A percentile compares a stretch with the other conserved stretches of the same genome.
phyloP scores from a whole-genome alignment of 192 early-diverging fungal species.

The Phycomyces nitens region DNA sequence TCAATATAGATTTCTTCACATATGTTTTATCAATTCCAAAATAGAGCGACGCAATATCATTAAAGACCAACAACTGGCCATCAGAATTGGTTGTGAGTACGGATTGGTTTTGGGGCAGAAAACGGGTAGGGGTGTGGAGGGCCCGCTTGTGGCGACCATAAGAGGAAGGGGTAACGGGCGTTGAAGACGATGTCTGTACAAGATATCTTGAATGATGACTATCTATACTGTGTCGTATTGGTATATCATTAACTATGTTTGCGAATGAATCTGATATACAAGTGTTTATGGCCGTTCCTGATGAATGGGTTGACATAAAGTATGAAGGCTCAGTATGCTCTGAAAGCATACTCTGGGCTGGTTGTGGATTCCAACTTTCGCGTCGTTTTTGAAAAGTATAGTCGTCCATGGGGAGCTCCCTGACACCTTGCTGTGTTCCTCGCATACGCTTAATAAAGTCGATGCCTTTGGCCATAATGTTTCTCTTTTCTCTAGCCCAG shows the following conservation, averaged over 20 bases:
- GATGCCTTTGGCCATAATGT: conserved; percentile 16
- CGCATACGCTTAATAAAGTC: conserved; percentile 26
- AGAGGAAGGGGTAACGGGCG: background rate
- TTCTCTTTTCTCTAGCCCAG: conserved; percentile 10
- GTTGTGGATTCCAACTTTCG: conserved; percentile 13
- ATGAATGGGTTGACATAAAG: background rate
- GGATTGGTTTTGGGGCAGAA: conserved; percentile 57
- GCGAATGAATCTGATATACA: background rate
- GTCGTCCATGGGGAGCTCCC: too few species aligned
- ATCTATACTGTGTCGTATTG: too few species aligned
- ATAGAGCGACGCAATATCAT: conserved; percentile 55
- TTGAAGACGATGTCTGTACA: conserved; percentile 3
- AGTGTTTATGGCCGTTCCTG: conserved; percentile 3
- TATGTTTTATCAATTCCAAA: conserved; percentile 45
- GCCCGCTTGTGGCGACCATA: conserved; percentile 12
- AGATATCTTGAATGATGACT: background rate
- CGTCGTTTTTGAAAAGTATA: background rate
- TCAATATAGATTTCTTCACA: conserved; percentile 19
- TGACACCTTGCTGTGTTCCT: background rate
- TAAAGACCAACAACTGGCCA: conserved; percentile 49
- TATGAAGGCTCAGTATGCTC: background rate
- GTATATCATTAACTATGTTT: too few species aligned
- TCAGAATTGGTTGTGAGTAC: conserved; percentile 53
- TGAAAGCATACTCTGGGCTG: background rate
- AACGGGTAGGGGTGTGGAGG: conserved; percentile 51